Base-by-base conservation (phyloP, 73 alveolate species). In the Halteria grandinella region DNA sequence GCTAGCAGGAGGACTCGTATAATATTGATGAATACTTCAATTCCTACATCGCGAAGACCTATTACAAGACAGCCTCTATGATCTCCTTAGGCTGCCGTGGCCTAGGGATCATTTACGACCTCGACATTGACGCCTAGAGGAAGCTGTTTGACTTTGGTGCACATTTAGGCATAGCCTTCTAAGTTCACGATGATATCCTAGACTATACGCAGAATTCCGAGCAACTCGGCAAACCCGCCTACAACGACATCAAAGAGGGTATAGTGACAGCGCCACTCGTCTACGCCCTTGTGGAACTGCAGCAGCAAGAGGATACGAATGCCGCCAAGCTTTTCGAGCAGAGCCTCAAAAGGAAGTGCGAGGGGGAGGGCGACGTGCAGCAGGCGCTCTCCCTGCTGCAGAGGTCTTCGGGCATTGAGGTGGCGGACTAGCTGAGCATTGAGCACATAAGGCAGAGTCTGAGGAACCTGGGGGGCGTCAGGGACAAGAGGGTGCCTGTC, bases 21-120 rank as follows among this genome's bases (percentile, higher is more conserved):
- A 50, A 75, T 44, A 27, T 82, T 17, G 83, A 82, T 8, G 78
- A 55, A 17, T 57, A 60, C 27, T 70, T 82, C 49, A 50, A 48
- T 1, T 54, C 50, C 23, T 82, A 82, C 47, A 69, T 82, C 4
- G 18, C 82, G 10, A 82, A 82, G 27, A 82, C 86, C 4, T 82
- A 82, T 36, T 71, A 82, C 41, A 82, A 82, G 50, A 82, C 91
- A 6, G 91, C 91, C 29, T 37, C 75, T 43, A 24, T 82, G 75
- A 58, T 82, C 0, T 55, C 87, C 1, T 70, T 49, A 39, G 91
- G 86, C 0, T 82, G 91, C 71, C 37, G 91, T 44, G 91, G 91
- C 31, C 55, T 82, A 1, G 91, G 81, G 1, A 54, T 82, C 6
- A 60, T 82, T n/a, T 63, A 41, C 58, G 57, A 48, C 33, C 21